Evolutionary conservation across 2,329 filamentous ascomycete genomes (phyloP).

Genomic region (Phaeosphaeriaceae sp.): DNA sequence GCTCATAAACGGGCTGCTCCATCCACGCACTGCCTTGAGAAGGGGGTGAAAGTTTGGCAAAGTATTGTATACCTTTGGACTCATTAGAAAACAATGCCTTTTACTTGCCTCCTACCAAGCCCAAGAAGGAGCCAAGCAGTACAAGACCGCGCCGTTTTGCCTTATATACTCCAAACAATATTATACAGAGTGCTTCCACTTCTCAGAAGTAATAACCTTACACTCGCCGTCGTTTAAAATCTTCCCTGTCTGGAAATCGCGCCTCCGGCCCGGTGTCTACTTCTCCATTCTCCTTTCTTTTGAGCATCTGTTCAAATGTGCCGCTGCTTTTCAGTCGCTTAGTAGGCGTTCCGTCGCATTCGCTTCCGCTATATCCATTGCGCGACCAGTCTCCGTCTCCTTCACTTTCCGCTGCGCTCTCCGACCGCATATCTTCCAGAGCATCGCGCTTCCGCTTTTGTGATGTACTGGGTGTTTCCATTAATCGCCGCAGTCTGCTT

Average conservation of each 20-base stretch:
- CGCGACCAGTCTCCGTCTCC: constrained; percentile 12
- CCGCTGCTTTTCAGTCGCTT: constrained; percentile 38
- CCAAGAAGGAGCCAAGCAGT: not conserved
- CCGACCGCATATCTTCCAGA: constrained; percentile 28
- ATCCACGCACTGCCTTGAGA: not conserved
- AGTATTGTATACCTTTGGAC: not conserved
- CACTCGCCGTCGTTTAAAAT: constrained; percentile 26
- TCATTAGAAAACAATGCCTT: not conserved
- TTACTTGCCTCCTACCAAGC: not conserved
- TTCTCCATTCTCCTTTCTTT: constrained; percentile 24
- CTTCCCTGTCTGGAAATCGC: constrained; percentile 14
- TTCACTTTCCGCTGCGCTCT: constrained; percentile 22
- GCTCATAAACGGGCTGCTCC: not conserved
- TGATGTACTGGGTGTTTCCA: constrained; percentile 41
- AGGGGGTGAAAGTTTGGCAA: not conserved
- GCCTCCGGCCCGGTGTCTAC: constrained; percentile 4
- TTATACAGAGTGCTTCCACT: not conserved
- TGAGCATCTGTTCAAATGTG: constrained; percentile 27
- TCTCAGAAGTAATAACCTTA: not conserved
- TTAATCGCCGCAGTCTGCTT: constrained; percentile 37
- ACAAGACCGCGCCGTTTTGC: not conserved
- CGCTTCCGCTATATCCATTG: constrained; percentile 13
- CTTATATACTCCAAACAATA: not conserved
- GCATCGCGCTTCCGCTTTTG: constrained; percentile 43
- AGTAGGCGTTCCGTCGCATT: constrained; percentile 26